These are phyloP conservation scores for Populus hybrid DNA, from an alignment of 441 rosid species.

Conservation along the genomic window DNA sequence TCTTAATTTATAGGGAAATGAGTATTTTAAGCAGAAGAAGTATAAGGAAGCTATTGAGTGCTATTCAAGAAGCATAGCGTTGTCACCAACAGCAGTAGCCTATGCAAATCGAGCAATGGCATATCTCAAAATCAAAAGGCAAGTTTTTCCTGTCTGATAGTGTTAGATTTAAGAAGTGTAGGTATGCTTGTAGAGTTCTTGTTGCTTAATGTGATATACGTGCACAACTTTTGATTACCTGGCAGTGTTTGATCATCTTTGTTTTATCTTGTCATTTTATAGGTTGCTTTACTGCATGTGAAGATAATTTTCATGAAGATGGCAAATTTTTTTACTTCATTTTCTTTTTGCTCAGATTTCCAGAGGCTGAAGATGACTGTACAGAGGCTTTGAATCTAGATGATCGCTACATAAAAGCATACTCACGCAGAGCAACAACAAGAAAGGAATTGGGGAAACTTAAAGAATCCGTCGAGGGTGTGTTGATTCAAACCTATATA, in stretches of 20 bases:
- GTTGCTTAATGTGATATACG: not conserved
- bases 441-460: constrained; percentile 72
- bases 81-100: constrained; percentile 82
- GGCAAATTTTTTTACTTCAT: not conserved
- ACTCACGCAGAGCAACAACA: constrained; percentile 89
- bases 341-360: constrained; percentile 45
- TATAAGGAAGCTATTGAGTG: constrained; percentile 83
- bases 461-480: constrained; percentile 82
- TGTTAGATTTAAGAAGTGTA: not conserved
- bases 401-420: constrained; percentile 86
- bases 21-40: constrained; percentile 79
- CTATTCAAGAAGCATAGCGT: constrained; percentile 87
- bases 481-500: constrained; percentile 1
- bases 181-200: not conserved
- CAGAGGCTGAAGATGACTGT: constrained; percentile 87
- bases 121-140: constrained; percentile 79
- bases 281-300: not conserved
- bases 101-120: constrained; percentile 97
- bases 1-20: constrained; percentile 60
- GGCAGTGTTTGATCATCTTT: not conserved
- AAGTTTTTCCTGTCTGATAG: constrained; percentile 11
- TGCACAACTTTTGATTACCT: not conserved
- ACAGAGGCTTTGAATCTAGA: constrained; percentile 90
- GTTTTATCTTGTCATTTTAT: not conserved
- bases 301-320: not conserved